phyloP scores from a whole-genome alignment of 371 early-diverging fungal species.

The Mucor saturninus region DNA sequence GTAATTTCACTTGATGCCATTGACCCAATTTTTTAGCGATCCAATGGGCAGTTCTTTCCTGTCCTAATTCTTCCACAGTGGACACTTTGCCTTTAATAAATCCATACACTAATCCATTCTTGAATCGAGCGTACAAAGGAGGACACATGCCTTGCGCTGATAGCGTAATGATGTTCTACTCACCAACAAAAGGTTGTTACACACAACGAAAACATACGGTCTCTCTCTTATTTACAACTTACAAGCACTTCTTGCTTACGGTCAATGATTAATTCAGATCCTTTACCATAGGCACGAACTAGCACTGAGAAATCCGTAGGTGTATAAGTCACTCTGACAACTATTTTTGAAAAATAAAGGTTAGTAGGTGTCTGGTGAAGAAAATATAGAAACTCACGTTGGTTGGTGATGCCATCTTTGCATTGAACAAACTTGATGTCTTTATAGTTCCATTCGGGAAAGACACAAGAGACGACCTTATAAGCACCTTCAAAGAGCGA shows the following conservation, averaged over 20 bases:
- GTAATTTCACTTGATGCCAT: conserved; percentile 77
- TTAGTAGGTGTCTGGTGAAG: neutral
- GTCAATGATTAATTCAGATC: conserved; percentile 88
- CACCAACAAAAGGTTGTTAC: conserved; percentile 1
- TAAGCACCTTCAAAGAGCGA: conserved; percentile 72
- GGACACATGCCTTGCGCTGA: conserved; percentile 76
- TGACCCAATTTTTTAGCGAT: conserved; percentile 81
- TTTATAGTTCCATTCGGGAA: conserved; percentile 74
- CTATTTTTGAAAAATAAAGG: conserved; percentile 35
- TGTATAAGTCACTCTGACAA: conserved; percentile 77
- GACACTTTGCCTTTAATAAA: conserved; percentile 80
- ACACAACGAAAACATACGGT: neutral
- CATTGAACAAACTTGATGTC: conserved; percentile 74
- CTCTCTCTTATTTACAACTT: conserved; percentile 35
- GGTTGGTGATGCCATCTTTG: conserved; percentile 95
- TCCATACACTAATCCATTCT: conserved; percentile 91
- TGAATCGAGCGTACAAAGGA: conserved; percentile 85
- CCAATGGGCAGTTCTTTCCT: conserved; percentile 70
- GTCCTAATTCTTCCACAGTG: conserved; percentile 72
- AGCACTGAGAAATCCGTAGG: conserved; percentile 70
- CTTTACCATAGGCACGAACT: conserved; percentile 88
- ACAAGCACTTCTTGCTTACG: conserved; percentile 87
- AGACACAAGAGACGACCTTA: conserved; percentile 61
- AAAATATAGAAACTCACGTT: conserved; percentile 56
- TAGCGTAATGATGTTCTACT: conserved; percentile 80